Evolutionary conservation across 2,329 filamentous ascomycete genomes (phyloP).

Genomic region (Fusarium begoniae): DNA sequence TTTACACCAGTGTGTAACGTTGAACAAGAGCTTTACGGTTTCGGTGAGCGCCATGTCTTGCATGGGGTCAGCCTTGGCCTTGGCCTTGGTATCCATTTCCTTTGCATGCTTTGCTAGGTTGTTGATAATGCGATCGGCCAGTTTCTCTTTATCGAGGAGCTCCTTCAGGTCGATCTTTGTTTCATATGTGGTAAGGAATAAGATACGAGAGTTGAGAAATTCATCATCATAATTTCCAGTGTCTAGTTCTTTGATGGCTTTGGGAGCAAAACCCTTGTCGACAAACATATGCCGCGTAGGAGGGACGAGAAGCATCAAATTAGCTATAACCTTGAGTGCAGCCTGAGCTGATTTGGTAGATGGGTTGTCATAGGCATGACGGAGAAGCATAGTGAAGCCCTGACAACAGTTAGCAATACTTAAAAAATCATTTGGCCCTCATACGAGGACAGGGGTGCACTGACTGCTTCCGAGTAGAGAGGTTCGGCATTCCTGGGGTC

Average conservation of each 20-base stretch:
- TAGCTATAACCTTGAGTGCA: conserved; percentile 82
- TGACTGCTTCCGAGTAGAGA: conserved; percentile 83
- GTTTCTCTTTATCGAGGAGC: conserved; percentile 55
- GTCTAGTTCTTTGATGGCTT: conserved; percentile 76
- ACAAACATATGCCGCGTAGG: conserved; percentile 55
- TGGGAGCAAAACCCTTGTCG: conserved; percentile 63
- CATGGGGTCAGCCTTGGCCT: conserved; percentile 62
- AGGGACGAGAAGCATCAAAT: conserved; percentile 69
- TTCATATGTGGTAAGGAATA: conserved; percentile 60
- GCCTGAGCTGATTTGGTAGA: conserved; percentile 74
- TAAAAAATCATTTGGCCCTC: background rate
- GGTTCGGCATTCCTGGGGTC: conserved; percentile 77
- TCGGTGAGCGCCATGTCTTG: conserved; percentile 84
- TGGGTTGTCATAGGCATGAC: conserved; percentile 76
- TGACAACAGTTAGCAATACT: conserved; percentile 49
- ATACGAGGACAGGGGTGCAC: conserved; percentile 22
- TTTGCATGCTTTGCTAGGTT: conserved; percentile 77
- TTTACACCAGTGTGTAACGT: conserved; percentile 79
- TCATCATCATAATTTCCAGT: conserved; percentile 83
- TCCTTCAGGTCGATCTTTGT: conserved; percentile 58
- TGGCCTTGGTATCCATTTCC: conserved; percentile 46
- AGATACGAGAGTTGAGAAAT: conserved; percentile 70
- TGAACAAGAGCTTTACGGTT: conserved; percentile 88
- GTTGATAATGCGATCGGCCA: conserved; percentile 68
- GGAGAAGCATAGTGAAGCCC: conserved; percentile 78